Base-by-base conservation (phyloP, 306 rosid species). In the Arachis stenosperma region DNA sequence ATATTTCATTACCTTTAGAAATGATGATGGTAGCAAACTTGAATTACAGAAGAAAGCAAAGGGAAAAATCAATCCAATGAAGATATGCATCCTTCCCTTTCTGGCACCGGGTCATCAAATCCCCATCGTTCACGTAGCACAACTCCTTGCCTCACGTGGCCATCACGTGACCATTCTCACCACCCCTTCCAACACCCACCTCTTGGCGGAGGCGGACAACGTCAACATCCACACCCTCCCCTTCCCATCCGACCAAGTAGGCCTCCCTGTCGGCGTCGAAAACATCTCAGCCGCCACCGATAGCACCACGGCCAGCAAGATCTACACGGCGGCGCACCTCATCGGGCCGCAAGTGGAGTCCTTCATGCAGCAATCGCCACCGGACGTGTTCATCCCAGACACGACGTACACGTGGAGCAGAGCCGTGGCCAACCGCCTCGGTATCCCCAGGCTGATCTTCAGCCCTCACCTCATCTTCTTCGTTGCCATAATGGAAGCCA, bases 31-130 rank as follows among this genome's bases (percentile, higher is more conserved):
- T 22, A 22, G 27, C 27, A 22, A 22, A 22, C 27, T 22, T 22
- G 27, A 22, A 22, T 22, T 22, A 22, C 0, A 22, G 27, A 22
- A 22, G 27, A 22, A 22, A 22, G 27, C 27, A 22, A 22, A 22
- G 27, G 27, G 27, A 22, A 22, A 22, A 22, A 22, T 22, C 27
- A 22, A 22, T 22, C 27, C 27, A 22, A 33, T 75, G n/a, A 66
- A 67, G 54, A 57, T 84, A 29, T 70, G 75, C 81, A 55, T 84
- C 50, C 78, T 84, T 5, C 88, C 88, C 3, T 81, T 70, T 74
- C 57, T 81, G 3, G 56, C 77, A 3, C 85, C 67, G 2, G 88
- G 85, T 0, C 85, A 84, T 47, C 41, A 70, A 11, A 79, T 82
- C 54, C 86, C 89, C 1, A 70, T 82, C 1, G 57, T 65, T 1